phyloP scores from a whole-genome alignment of 1,284 basidiomycete genomes.

The Neolentinus lepideus region DNA sequence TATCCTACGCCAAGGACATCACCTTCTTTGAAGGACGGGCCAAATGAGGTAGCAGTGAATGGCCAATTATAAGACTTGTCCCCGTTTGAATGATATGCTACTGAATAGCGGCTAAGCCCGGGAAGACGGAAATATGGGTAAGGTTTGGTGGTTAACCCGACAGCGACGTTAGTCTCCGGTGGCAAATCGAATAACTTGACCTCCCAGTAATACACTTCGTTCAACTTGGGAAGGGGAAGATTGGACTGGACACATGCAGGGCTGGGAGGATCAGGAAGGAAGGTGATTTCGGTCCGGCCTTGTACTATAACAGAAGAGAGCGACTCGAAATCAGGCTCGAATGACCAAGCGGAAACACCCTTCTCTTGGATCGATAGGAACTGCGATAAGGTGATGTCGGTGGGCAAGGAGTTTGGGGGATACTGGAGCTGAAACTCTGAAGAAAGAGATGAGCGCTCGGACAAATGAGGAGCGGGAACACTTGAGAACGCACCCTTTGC shows the following conservation, averaged over 20 bases:
- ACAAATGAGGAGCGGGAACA: slow-evolving; percentile 4
- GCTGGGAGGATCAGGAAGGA: slow-evolving; percentile 89
- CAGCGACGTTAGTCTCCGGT: slow-evolving; percentile 72
- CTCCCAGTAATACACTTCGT: slow-evolving; percentile 98
- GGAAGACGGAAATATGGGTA: slow-evolving; percentile 91
- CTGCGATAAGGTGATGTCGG: slow-evolving; percentile 94
- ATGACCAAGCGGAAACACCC: slow-evolving; percentile 95
- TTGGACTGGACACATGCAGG: slow-evolving; percentile 93
- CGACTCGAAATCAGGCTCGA: slow-evolving; percentile 94
- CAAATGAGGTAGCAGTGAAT: slow-evolving; percentile 85
- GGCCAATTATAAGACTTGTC: slow-evolving; percentile 98
- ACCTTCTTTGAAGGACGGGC: slow-evolving; percentile 84
- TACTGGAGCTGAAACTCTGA: slow-evolving; percentile 87
- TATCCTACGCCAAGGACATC: slow-evolving; percentile 93
- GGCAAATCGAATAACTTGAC: slow-evolving; percentile 97
- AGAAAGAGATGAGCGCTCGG: slow-evolving; percentile 1
- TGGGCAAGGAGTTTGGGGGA: slow-evolving; percentile 86
- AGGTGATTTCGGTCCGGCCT: slow-evolving; percentile 91
- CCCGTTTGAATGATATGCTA: slow-evolving; percentile 95
- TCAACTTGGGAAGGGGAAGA: slow-evolving; percentile 88
- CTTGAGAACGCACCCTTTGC: slow-evolving; percentile 65
- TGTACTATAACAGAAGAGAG: slow-evolving; percentile 88
- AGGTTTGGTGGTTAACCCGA: slow-evolving; percentile 92
- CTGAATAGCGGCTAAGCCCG: slow-evolving; percentile 84
- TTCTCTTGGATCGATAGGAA: slow-evolving; percentile 98